Conservation (phyloP, 139 green algal species). For the Picochlorum costavermella region DNA sequence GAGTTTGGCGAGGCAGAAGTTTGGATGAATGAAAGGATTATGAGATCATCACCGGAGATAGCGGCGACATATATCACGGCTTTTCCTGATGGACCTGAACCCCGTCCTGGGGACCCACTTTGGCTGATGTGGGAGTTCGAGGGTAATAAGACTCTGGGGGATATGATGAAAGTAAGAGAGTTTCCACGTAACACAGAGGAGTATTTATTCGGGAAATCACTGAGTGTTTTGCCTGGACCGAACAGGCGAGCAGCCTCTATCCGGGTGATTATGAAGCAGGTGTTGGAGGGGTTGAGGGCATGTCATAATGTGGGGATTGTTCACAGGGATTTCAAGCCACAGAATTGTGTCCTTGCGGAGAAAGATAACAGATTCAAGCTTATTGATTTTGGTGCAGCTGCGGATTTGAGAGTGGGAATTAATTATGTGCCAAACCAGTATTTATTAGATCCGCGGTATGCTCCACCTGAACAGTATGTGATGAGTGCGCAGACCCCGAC, state of each 20-base stretch:
- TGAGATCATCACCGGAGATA: conserved; percentile 43
- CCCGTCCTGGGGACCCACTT: conserved; percentile 30
- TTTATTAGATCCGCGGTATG: conserved; percentile 84
- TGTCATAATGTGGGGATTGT: conserved; percentile 63
- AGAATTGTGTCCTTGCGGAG: conserved; percentile 74
- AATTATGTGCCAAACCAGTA: conserved; percentile 93
- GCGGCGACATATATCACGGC: conserved; percentile 78
- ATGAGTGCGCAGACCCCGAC: conserved; percentile 57
- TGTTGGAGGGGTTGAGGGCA: conserved; percentile 56
- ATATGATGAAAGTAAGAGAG: conserved; percentile 65
- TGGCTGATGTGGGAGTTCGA: conserved; percentile 78
- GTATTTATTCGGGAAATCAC: conserved; percentile 60
- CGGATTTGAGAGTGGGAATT: conserved; percentile 81
- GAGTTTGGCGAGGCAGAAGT: conserved; percentile 95
- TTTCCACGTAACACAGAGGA: conserved; percentile 90
- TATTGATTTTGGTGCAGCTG: conserved; percentile 84
- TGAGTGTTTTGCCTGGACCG: conserved; percentile 46
- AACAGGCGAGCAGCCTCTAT: conserved; percentile 35
- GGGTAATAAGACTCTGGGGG: conserved; percentile 61
- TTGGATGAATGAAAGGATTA: conserved; percentile 98
- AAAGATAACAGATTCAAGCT: conserved; percentile 64
- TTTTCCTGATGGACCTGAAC: conserved; percentile 57
- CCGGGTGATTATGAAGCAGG: conserved; percentile 49
- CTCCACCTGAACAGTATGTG: conserved; percentile 88
- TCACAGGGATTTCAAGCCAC: conserved; percentile 87